Evolutionary conservation across 768 basidiomycete genomes (phyloP).

Genomic region (Mycena rosella): DNA sequence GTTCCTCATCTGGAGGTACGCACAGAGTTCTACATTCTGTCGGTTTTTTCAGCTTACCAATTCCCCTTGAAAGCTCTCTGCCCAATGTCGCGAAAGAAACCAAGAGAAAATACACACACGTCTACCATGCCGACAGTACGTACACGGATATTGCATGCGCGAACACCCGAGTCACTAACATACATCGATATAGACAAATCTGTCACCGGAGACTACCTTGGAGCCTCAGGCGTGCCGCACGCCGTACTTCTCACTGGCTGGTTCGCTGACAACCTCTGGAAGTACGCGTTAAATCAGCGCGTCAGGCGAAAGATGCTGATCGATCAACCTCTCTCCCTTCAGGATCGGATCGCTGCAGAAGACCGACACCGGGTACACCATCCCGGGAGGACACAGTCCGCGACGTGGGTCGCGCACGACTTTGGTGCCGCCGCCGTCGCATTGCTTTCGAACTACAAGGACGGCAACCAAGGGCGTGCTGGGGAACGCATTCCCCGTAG

Average conservation of each 20-base stretch:
- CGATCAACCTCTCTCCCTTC: background rate
- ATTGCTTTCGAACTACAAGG: slow-evolving; percentile 28
- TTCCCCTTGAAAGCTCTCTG: slow-evolving; percentile 1
- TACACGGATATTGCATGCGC: no score
- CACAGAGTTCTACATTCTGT: no score
- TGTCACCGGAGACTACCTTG: slow-evolving; percentile 28
- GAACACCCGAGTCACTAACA: background rate
- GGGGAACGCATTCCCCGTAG: slow-evolving; percentile 31
- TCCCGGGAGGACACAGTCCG: no score
- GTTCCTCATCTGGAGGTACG: no score
- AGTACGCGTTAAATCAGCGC: slow-evolving; percentile 14
- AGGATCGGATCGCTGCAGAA: slow-evolving; percentile 20
- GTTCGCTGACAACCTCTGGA: slow-evolving; percentile 37
- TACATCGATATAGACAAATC: slow-evolving; percentile 27
- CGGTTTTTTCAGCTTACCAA: no score
- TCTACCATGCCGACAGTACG: slow-evolving; percentile 11
- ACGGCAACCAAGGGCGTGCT: slow-evolving; percentile 16
- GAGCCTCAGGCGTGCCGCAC: slow-evolving; percentile 26
- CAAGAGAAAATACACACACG: background rate
- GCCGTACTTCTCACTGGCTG: slow-evolving; percentile 29
- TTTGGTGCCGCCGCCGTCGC: slow-evolving; percentile 31
- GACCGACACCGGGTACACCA: slow-evolving; percentile 25
- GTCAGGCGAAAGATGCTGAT: no score
- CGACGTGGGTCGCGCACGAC: slow-evolving; percentile 17
- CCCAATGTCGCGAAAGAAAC: background rate